Evolutionary conservation across 1,139 yeast genomes (phyloP), one percentile per base, ranked within the genome.

Genomic region (Kodamaea derodonti): DNA sequence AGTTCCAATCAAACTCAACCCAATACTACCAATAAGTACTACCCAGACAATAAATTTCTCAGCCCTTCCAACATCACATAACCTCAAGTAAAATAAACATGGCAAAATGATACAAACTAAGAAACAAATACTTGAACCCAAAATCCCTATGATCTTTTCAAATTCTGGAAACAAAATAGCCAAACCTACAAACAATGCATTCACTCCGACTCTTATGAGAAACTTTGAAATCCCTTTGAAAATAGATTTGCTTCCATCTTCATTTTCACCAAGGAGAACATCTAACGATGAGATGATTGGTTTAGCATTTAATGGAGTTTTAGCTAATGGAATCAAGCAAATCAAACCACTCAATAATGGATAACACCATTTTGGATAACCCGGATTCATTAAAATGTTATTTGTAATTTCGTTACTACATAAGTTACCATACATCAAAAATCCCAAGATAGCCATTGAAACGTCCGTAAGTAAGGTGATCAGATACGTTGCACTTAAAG

Each of bases 381-480:
- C 95, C 6, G 71, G 59, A 1, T 87, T 81, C 17, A 72, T 53
- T 34, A 90, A 60, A 17, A 90, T 69, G 52, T 80, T 84, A 51
- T 80, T 84, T 4, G 97, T 87, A 44, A 90, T 76, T 56, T 90
- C 97, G 50, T 86, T 94, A 46, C 74, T 72, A 34, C 90, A 86
- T 14, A 62, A 52, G 13, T 62, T 60, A 16, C 97, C 97, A 65
- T 86, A 90, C 97, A 90, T 90, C 26, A 88, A 61, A 54, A 80
- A 84, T 0, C 97, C 97, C 30, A 86, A 60, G 2, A 83, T 64
- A 0, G 87, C 96, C 72, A 88, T 86, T 15, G 83, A 62, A 38
- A 77, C 52, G 56, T 90, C 97, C 6, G 92, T 76, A 1, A 76
- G 34, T 38, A 81, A 72, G 0, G 95, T 83, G 43, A 87, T 82